Percentiles rank a stretch among this genome's conserved stretches.
These are phyloP conservation scores for Pyrrhoderma lamaoense DNA, from an alignment of 1,284 basidiomycete species.

Conservation along the genomic window DNA sequence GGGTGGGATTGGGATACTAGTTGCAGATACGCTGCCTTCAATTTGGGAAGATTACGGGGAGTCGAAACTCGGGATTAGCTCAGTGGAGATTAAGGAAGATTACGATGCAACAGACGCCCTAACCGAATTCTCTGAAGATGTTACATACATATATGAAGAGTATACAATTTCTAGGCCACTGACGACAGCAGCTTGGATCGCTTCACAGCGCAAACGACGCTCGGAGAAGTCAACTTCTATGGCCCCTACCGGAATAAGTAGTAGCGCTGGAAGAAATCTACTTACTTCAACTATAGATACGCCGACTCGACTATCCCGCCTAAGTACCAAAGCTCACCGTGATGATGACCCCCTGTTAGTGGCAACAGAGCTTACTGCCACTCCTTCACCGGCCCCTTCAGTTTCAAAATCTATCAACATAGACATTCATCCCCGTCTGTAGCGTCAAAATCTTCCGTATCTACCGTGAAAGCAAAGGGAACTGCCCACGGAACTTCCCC, in stretches of 20 bases:
- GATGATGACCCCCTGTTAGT: not conserved
- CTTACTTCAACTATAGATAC: slow-evolving; percentile 1
- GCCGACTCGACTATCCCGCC: not conserved
- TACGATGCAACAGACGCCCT: slow-evolving; percentile 13
- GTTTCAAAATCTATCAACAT: not conserved
- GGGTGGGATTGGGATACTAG: slow-evolving; percentile 57
- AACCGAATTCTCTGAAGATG: slow-evolving; percentile 11
- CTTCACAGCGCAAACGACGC: slow-evolving; percentile 3
- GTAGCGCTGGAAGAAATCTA: not conserved
- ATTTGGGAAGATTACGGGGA: slow-evolving; percentile 44
- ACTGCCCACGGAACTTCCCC: not conserved
- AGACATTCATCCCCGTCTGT: slow-evolving; percentile 7
- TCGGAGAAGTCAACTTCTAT: slow-evolving; percentile 6
- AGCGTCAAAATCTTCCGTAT: slow-evolving; percentile 3
- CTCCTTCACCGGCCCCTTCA: slow-evolving; percentile 6
- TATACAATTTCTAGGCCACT: not conserved
- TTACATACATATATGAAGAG: slow-evolving; percentile 5
- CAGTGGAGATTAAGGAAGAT: slow-evolving; percentile 6
- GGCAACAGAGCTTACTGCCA: not conserved
- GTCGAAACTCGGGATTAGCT: not conserved
- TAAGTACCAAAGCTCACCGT: slow-evolving; percentile 2
- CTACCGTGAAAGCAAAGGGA: slow-evolving; percentile 7
- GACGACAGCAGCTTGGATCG: slow-evolving; percentile 10
- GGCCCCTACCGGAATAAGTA: slow-evolving; percentile 2
- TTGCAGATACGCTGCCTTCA: slow-evolving; percentile 51